Conservation (phyloP, 2,329 filamentous ascomycete genomes). For the Paraphaeosphaeria minitans region DNA sequence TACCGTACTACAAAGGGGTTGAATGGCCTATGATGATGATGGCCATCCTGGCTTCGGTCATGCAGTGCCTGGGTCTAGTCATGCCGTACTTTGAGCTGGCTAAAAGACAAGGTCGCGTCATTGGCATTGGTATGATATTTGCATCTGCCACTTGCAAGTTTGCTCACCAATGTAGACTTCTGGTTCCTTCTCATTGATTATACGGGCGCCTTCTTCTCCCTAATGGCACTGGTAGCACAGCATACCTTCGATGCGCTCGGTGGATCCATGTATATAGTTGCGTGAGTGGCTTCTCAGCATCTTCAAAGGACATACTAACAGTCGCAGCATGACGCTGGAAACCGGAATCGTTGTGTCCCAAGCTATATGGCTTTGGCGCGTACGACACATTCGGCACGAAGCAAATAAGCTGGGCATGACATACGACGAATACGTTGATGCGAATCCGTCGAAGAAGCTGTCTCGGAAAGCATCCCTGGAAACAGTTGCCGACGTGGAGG, state of each 20-base stretch:
- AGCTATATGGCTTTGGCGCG: slow-evolving; percentile 63
- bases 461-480: slow-evolving; percentile 28
- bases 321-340: slow-evolving; percentile 60
- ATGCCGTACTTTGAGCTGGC: slow-evolving; percentile 67
- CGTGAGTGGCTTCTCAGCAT: slow-evolving; percentile 49
- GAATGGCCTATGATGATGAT: slow-evolving; percentile 61
- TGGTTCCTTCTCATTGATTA: slow-evolving; percentile 66
- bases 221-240: slow-evolving; percentile 67
- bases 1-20: slow-evolving; percentile 60
- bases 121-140: slow-evolving; percentile 61
- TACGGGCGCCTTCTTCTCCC: slow-evolving; percentile 65
- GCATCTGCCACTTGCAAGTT: not conserved
- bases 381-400: slow-evolving; percentile 57
- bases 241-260: slow-evolving; percentile 66
- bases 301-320: slow-evolving; percentile 7
- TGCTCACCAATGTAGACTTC: slow-evolving; percentile 48
- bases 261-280: slow-evolving; percentile 64
- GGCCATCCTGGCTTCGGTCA: slow-evolving; percentile 62
- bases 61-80: slow-evolving; percentile 62
- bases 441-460: slow-evolving; percentile 31
- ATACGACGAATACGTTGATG: slow-evolving; percentile 58
- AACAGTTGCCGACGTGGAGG: slow-evolving; percentile 36
- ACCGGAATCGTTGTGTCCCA: slow-evolving; percentile 65
- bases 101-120: slow-evolving; percentile 64
- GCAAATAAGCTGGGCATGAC: slow-evolving; percentile 59